Conservation (phyloP, 257 asterid genomes). For the Fraxinus anomala region DNA sequence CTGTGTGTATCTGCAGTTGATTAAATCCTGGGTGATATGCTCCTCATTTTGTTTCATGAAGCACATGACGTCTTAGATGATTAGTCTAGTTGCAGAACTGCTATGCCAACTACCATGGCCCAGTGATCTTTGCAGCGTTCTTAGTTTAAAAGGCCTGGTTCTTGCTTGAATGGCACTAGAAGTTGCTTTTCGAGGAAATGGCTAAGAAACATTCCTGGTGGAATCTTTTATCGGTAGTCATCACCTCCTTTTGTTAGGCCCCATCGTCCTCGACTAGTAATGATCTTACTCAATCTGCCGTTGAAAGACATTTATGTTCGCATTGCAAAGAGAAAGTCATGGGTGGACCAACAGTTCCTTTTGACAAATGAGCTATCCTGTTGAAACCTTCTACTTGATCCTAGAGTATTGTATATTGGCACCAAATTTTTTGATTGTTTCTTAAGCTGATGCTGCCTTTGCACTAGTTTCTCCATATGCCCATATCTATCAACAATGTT, state of each 20-base stretch:
- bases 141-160: neutral
- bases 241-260: neutral
- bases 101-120: neutral
- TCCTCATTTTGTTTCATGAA: neutral
- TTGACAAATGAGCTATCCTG: neutral
- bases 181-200: constrained; percentile 8
- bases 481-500: too few species aligned
- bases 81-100: constrained; percentile 15
- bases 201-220: neutral
- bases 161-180: neutral
- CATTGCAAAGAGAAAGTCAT: neutral
- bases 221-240: neutral
- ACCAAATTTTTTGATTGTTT: neutral
- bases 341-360: neutral
- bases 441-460: neutral
- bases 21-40: neutral
- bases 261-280: neutral
- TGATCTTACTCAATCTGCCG: neutral
- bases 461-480: too few species aligned
- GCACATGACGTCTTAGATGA: constrained; percentile 8
- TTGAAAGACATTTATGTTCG: neutral
- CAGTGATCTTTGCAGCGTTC: neutral
- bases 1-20: constrained; percentile 17
- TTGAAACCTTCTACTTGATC: neutral
- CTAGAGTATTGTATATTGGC: neutral